Conservation (phyloP, 129 eudicot genomes). For the Escallonia herrerae region DNA sequence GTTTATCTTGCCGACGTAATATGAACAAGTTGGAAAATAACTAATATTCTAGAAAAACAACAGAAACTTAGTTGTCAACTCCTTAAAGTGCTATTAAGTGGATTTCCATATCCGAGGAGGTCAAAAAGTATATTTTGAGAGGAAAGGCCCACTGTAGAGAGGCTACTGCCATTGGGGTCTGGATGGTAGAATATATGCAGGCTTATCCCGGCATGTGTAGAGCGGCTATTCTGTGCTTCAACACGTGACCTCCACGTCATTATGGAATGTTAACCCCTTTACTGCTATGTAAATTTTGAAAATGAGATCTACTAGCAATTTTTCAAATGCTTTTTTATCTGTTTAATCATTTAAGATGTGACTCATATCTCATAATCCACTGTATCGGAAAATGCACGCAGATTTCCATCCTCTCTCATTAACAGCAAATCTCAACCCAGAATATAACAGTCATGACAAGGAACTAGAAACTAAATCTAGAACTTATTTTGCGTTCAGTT, state of each 20-base stretch:
- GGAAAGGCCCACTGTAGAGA: too few species aligned
- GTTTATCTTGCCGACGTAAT: too few species aligned
- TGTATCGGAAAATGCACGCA: background rate
- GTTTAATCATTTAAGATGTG: background rate
- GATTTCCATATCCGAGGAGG: too few species aligned
- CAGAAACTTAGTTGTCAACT: too few species aligned
- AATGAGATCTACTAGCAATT: background rate
- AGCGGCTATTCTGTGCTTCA: too few species aligned
- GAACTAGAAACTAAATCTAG: background rate
- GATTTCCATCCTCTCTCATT: background rate
- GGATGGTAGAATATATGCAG: background rate
- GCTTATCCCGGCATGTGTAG: too few species aligned
- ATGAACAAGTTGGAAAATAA: too few species aligned
- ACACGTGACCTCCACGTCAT: background rate
- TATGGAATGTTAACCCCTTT: too few species aligned
- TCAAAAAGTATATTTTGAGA: too few species aligned
- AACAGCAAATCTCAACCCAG: background rate
- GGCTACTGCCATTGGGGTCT: background rate
- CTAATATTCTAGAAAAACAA: too few species aligned
- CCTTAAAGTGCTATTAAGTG: too few species aligned
- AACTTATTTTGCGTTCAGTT: background rate
- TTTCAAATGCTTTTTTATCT: background rate
- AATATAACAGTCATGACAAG: background rate
- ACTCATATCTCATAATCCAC: background rate
- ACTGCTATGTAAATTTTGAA: too few species aligned